phyloP scores from a whole-genome alignment of 257 asterid species.

The Voacanga thouarsii region DNA sequence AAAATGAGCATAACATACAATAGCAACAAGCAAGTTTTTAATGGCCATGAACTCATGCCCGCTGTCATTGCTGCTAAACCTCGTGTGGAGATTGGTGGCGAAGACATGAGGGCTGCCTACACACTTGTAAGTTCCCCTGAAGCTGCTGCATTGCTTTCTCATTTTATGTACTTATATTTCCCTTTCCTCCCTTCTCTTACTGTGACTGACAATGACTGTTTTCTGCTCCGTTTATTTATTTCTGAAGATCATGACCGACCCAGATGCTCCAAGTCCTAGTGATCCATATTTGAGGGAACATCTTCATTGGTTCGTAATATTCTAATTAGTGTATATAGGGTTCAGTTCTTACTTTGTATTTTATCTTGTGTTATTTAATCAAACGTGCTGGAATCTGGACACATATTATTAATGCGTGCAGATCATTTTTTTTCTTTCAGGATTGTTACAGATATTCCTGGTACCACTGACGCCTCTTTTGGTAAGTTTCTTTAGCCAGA shows the following conservation, averaged over 20 bases:
- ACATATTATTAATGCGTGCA: not conserved
- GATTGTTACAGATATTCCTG: constrained; percentile 87
- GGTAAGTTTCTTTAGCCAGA: constrained; percentile 39
- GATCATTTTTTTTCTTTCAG: constrained; percentile 28
- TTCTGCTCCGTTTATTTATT: constrained; percentile 12
- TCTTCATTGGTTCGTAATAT: constrained; percentile 67
- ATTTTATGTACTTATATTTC: too few species aligned
- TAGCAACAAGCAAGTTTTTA: constrained; percentile 50
- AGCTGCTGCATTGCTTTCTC: constrained; percentile 7
- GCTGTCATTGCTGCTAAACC: constrained; percentile 50
- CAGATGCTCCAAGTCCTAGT: constrained; percentile 90
- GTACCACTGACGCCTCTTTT: constrained; percentile 72
- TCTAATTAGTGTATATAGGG: too few species aligned
- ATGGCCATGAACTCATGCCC: constrained; percentile 90
- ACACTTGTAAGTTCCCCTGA: constrained; percentile 57
- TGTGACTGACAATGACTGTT: too few species aligned
- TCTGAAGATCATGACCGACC: constrained; percentile 83
- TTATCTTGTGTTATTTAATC: too few species aligned
- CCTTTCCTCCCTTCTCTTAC: too few species aligned
- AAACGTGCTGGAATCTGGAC: not conserved
- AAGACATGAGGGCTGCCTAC: constrained; percentile 77
- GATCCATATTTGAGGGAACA: constrained; percentile 90
- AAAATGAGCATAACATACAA: constrained; percentile 48
- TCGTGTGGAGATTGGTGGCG: constrained; percentile 80
- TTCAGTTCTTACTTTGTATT: too few species aligned